Evolutionary conservation across 768 basidiomycete genomes (phyloP), one percentile per base, ranked within the genome.

Genomic region (Tricholoma saponaceum): DNA sequence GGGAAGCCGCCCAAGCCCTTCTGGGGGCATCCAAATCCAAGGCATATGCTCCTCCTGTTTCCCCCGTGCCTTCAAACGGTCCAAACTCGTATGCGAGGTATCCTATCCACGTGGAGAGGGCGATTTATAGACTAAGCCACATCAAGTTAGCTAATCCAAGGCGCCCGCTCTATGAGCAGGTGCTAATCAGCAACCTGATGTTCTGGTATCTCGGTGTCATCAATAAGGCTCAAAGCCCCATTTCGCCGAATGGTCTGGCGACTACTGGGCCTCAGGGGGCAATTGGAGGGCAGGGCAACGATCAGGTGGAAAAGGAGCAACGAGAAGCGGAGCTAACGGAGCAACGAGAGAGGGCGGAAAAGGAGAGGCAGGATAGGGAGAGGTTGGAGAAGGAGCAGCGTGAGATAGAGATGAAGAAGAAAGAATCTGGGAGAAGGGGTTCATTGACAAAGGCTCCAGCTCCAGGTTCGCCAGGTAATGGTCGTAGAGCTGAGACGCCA

Each of bases 131-230:
- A 58, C 78, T 99, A 51, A 95, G 92, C 69, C 97, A 99, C 69
- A 99, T 99, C 79, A 99, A 99, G 72, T 80, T 99, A 46, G 97
- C 97, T 20, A 99, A 98, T 73, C 95, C 97, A 8, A 82, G 97
- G 58, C 82, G 97, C 46, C 95, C 97, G 25, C 79, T 99, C 16
- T 98, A 97, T 67, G 97, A 99, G 76, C 97, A 99, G 72, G 97
- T 90, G 54, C 76, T 92, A 57, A 93, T 92, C 71, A 92, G 89
- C 68, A 94, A 94, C 69, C 76, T 94, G 66, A 97, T 96, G 93
- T 98, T 99, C 79, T 99, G 97, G 97, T 99, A 98, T 70, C 81
- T 99, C 35, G 93, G 95, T 12, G 87, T 98, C 63, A 98, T 98
- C 74, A 97, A 98, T 73, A 95, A 96, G 73, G 83, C 92, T 18